These are phyloP conservation scores for Mycena filopes DNA, from an alignment of 768 basidiomycete genomes.

Conservation along the genomic window DNA sequence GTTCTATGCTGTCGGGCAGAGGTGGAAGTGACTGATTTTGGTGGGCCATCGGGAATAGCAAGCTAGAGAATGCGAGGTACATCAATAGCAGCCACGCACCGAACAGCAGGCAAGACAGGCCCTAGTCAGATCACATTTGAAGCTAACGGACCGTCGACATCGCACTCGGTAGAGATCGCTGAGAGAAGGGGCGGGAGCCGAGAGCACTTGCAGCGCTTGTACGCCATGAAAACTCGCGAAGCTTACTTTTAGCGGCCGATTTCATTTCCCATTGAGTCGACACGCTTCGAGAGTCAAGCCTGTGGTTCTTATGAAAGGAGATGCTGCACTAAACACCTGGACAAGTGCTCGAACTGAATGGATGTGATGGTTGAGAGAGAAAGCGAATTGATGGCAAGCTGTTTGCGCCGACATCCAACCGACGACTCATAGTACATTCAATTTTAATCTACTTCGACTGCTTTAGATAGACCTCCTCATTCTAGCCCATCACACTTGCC, in stretches of 20 bases:
- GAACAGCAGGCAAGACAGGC: neutral
- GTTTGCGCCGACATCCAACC: too few relatives aligned
- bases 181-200: neutral
- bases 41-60: neutral
- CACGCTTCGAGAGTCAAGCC: too few relatives aligned
- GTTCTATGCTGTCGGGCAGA: neutral
- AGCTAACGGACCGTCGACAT: neutral
- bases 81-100: slow-evolving; percentile 3
- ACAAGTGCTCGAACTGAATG: too few relatives aligned
- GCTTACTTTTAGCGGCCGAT: too few relatives aligned
- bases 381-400: too few relatives aligned
- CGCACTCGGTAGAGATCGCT: neutral
- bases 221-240: neutral
- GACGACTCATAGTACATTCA: too few relatives aligned
- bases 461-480: too few relatives aligned
- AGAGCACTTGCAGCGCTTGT: neutral
- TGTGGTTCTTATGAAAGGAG: too few relatives aligned
- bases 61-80: neutral
- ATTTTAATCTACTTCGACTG: too few relatives aligned
- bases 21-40: neutral
- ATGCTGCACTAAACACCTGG: too few relatives aligned
- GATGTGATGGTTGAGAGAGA: too few relatives aligned
- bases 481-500: slow-evolving; percentile 66
- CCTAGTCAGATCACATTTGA: neutral
- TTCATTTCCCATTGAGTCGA: too few relatives aligned